phyloP scores from a whole-genome alignment of 768 basidiomycete species.

The Mycena belliarum region DNA sequence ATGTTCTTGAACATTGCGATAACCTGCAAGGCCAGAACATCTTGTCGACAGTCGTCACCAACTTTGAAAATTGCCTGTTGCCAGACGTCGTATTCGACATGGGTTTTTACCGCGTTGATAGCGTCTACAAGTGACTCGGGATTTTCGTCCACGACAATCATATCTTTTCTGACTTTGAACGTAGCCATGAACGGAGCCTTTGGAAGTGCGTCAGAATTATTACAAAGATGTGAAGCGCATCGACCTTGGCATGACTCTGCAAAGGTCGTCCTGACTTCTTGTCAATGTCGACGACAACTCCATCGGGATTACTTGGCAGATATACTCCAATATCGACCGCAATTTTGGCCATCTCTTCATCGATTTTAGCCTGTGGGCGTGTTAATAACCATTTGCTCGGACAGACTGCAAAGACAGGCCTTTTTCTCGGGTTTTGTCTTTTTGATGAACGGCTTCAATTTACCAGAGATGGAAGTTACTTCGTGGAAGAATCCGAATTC shows the following conservation, averaged over 20 bases:
- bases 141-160: constrained; percentile 63
- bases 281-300: constrained; percentile 94
- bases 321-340: constrained; percentile 93
- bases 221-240: not conserved
- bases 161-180: constrained; percentile 94
- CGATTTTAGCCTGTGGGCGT: constrained; percentile 82
- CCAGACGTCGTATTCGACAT: constrained; percentile 84
- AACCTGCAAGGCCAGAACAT: constrained; percentile 93
- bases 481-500: constrained; percentile 96
- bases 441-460: constrained; percentile 95
- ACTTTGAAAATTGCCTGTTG: constrained; percentile 99
- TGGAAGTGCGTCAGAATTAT: not conserved
- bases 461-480: constrained; percentile 97
- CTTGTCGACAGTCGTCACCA: constrained; percentile 98
- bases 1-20: constrained; percentile 99
- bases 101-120: constrained; percentile 56
- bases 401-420: constrained; percentile 38
- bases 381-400: constrained; percentile 11
- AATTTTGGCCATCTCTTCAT: constrained; percentile 99
- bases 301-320: constrained; percentile 96
- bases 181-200: constrained; percentile 99
- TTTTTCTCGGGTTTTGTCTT: constrained; percentile 96
- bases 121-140: constrained; percentile 74
- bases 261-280: constrained; percentile 94
- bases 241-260: constrained; percentile 95